Evolutionary conservation across 2,329 filamentous ascomycete species (phyloP), one percentile per base, ranked within the genome.

Genomic region (Lecanicillium sp.): DNA sequence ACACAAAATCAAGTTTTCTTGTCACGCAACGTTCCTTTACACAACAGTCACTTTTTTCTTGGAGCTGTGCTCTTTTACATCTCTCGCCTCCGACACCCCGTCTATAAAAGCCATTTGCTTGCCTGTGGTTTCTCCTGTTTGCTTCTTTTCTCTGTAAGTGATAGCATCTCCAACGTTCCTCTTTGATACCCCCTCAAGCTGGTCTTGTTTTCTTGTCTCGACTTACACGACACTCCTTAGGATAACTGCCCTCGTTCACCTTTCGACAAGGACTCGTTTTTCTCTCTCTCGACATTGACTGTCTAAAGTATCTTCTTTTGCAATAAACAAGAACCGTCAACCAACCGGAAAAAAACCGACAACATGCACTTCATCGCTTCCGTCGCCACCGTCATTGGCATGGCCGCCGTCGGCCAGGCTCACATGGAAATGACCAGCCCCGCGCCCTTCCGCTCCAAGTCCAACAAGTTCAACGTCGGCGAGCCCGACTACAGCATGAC

Each of bases 401-500:
- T 70, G 47, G 60, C 63, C 44, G 66, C 70, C 54, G 62, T 72
- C 43, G 69, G 67, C 53, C 63, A 70, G 46, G 78, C 73, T 51
- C 77, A 81, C 64, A 80, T 81, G 73, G 70, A 77, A 60, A 75
- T 80, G 71, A 66, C 58, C 37, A 65, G 64, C 52, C 78, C 78
- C 9, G 54, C 73, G 12, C 77, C 78, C 6, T 67, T 81, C 56
- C 67, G 67, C 48, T 77, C 74, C 58, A 76, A 75, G 65, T 79
- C 79, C 67, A 67, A 71, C 40, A 65, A 71, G 57, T 63, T 69
- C 53, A 57, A 60, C 51, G 58, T 59, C 36, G 66, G 67, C 48
- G 65, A 74, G 47, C 73, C 79, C 60, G 85, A 90, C 68, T 88
- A 85, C 70, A 78, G 77, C 56, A 87, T 88, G 69, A 87, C 81